Percentiles rank a stretch among this genome's conserved stretches.
These are phyloP conservation scores for Pilobolus umbonatus DNA, from an alignment of 192 early-diverging fungal genomes.

Conservation along the genomic window DNA sequence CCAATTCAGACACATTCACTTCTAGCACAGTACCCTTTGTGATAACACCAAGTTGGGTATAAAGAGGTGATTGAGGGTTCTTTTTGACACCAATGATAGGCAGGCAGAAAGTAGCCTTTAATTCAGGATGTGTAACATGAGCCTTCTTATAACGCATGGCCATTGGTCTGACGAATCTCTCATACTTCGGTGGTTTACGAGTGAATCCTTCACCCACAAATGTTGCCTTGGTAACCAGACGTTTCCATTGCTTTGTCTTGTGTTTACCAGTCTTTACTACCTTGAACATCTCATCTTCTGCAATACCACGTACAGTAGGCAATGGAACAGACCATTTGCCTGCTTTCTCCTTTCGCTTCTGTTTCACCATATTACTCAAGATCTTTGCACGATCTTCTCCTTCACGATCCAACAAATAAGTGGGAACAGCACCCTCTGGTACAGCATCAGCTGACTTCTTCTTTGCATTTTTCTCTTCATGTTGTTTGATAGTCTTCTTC, in stretches of 20 bases:
- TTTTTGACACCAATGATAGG: conserved; percentile 98
- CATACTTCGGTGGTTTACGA: conserved; percentile 99
- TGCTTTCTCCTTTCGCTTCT: conserved; percentile 99
- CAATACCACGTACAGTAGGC: conserved; percentile 97
- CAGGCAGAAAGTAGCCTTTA: conserved; percentile 94
- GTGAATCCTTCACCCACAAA: conserved; percentile 99
- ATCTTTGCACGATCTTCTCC: conserved; percentile 96
- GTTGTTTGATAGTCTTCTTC: conserved; percentile 99
- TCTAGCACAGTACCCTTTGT: conserved; percentile 99
- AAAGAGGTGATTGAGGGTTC: conserved; percentile 94
- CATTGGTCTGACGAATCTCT: conserved; percentile 97
- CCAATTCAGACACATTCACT: conserved; percentile 82
- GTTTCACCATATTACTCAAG: conserved; percentile 98
- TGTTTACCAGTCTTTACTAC: conserved; percentile 92
- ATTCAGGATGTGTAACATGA: conserved; percentile 97
- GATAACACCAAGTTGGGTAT: conserved; percentile 95
- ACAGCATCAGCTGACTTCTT: conserved; percentile 88
- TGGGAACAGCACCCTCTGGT: conserved; percentile 93
- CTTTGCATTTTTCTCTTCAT: conserved; percentile 95
- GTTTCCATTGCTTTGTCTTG: conserved; percentile 96
- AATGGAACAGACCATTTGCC: conserved; percentile 97
- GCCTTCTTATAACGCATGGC: conserved; percentile 98
- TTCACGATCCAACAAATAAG: conserved; percentile 97
- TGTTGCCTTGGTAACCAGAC: conserved; percentile 97
- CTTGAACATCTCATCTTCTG: conserved; percentile 99